These are phyloP conservation scores for Echria macrotheca DNA, from an alignment of 495 filamentous ascomycete genomes.

Conservation along the genomic window DNA sequence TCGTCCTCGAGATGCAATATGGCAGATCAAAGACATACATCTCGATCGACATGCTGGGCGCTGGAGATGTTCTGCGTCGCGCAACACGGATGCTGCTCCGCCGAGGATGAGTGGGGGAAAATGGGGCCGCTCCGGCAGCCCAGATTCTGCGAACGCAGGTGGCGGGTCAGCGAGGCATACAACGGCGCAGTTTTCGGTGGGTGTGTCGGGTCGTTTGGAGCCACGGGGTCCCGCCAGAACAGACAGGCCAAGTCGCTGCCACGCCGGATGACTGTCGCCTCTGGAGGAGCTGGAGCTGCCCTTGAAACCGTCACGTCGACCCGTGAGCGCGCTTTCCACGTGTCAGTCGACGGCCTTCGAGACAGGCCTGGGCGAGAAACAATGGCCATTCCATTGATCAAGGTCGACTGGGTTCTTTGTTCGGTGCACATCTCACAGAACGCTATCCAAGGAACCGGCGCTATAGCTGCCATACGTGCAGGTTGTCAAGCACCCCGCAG, in stretches of 20 bases:
- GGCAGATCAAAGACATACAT: too few species aligned
- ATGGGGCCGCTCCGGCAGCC: neutral
- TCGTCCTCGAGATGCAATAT: too few species aligned
- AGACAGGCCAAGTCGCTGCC: too few species aligned
- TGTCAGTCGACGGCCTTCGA: neutral
- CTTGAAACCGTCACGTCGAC: slow-evolving; percentile 7
- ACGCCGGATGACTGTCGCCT: too few species aligned
- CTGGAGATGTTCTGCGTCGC: neutral
- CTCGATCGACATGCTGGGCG: neutral
- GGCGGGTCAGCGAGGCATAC: neutral
- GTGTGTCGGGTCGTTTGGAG: too few species aligned
- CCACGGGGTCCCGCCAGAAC: too few species aligned
- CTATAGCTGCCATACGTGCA: neutral
- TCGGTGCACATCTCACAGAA: neutral
- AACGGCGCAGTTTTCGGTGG: neutral
- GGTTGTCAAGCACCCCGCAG: slow-evolving; percentile 4
- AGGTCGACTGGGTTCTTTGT: slow-evolving; percentile 6
- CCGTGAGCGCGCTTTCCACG: neutral
- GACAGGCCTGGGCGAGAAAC: neutral
- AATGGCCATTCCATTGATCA: slow-evolving; percentile 2
- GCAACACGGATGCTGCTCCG: slow-evolving; percentile 9
- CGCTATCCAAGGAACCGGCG: neutral
- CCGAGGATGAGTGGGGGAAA: slow-evolving; percentile 3
- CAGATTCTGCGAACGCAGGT: neutral
- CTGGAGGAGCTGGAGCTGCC: neutral